Evolutionary conservation across 225 moss, liverwort and hornwort genomes (phyloP).

Genomic region (Asterella californica): DNA sequence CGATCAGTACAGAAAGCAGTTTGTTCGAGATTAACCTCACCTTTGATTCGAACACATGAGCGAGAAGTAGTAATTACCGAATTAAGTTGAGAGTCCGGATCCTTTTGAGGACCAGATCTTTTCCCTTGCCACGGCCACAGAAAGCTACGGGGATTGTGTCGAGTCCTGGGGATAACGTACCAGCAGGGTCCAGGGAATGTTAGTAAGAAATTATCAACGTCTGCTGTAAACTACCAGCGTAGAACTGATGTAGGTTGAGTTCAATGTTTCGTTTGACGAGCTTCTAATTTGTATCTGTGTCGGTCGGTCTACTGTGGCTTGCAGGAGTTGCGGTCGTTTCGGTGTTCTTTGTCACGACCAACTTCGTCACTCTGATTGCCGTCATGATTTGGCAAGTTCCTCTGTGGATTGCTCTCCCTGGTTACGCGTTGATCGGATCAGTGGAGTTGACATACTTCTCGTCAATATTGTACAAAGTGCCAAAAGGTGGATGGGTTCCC

Average conservation of each 20-base stretch:
- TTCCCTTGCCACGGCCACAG: too few relatives aligned
- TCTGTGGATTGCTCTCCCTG: conserved; percentile 34
- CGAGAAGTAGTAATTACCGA: too few relatives aligned
- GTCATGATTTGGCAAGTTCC: conserved; percentile 68
- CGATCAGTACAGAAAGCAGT: neutral
- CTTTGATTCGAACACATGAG: neutral
- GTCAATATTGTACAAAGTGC: conserved; percentile 64
- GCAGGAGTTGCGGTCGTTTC: conserved; percentile 78
- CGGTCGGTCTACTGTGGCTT: neutral
- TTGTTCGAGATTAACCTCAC: neutral
- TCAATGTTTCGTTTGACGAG: neutral
- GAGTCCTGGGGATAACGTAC: too few relatives aligned
- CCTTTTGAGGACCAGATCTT: too few relatives aligned
- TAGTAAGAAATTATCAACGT: too few relatives aligned
- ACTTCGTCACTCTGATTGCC: conserved; percentile 52
- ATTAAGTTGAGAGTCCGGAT: too few relatives aligned
- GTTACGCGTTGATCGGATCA: conserved; percentile 40
- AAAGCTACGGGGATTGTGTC: too few relatives aligned
- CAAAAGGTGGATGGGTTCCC: conserved; percentile 78
- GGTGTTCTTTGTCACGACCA: conserved; percentile 68
- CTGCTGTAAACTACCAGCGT: neutral
- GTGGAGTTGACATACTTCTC: conserved; percentile 64
- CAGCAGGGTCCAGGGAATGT: too few relatives aligned
- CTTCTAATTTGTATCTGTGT: neutral
- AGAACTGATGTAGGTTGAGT: neutral